Evolutionary conservation across 1,284 basidiomycete species (phyloP).

Genomic region (Trichosporon sp.): DNA sequence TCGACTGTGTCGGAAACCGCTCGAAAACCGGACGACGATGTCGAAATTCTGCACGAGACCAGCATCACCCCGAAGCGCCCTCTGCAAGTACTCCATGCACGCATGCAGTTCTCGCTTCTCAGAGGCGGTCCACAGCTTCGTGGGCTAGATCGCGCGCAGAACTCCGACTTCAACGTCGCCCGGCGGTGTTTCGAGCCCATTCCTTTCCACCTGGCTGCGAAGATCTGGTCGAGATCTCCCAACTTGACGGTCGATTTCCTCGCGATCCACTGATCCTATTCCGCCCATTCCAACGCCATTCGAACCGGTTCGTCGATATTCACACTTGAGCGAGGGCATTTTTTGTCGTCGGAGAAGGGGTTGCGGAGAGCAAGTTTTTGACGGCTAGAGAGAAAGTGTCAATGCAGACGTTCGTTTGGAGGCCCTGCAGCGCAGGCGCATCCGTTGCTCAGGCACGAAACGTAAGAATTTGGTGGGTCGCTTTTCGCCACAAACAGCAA

Average conservation of each 20-base stretch:
- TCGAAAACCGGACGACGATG: background rate
- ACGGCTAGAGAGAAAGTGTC: no score
- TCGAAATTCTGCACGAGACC: background rate
- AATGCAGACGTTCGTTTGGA: no score
- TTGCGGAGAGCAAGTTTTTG: no score
- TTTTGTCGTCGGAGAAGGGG: background rate
- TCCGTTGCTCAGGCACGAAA: no score
- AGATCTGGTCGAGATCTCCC: no score
- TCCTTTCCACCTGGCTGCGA: no score
- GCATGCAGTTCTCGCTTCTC: background rate
- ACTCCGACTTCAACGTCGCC: background rate
- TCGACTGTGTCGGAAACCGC: no score
- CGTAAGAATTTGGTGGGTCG: no score
- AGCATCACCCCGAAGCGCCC: background rate
- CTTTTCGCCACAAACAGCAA: no score
- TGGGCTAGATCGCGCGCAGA: background rate
- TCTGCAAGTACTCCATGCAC: background rate
- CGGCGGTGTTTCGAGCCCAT: no score
- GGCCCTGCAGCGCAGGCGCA: no score
- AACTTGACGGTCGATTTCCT: background rate
- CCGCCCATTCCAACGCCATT: background rate
- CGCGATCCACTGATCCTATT: constrained; percentile 2
- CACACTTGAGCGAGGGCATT: background rate
- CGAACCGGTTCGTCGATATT: background rate
- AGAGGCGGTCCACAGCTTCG: background rate